These are phyloP conservation scores for Cystobasidium sp. DNA, from an alignment of 1,284 basidiomycete genomes.

Conservation along the genomic window DNA sequence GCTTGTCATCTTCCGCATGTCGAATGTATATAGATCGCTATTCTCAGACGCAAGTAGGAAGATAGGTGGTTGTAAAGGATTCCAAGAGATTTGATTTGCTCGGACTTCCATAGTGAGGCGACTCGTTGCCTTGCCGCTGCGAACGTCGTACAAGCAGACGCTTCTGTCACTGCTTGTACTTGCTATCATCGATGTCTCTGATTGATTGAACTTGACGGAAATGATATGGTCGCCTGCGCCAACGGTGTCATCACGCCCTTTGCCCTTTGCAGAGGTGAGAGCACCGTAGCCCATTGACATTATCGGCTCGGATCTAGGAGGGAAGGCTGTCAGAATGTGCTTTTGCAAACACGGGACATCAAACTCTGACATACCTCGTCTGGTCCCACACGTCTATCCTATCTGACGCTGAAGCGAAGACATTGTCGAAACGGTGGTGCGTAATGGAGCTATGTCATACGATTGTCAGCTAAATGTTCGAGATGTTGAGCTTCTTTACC, in stretches of 20 bases:
- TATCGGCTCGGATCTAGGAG: conserved; percentile 3
- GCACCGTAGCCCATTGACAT: conserved; percentile 40
- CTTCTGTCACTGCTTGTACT: conserved; percentile 92
- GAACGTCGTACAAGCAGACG: conserved; percentile 93
- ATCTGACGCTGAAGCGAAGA: conserved; percentile 93
- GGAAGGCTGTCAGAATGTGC: background rate
- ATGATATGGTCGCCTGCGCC: conserved; percentile 72
- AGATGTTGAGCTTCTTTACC: background rate
- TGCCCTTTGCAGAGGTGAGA: conserved; percentile 24
- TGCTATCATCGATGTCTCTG: conserved; percentile 89
- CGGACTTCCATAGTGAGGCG: conserved; percentile 80
- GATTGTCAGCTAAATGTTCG: background rate
- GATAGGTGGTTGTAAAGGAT: conserved; percentile 89
- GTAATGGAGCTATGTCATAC: conserved; percentile 74
- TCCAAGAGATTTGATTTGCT: conserved; percentile 88
- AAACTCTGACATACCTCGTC: conserved; percentile 67
- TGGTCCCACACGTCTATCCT: conserved; percentile 98
- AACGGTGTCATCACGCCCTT: conserved; percentile 27
- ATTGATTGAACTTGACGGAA: conserved; percentile 87
- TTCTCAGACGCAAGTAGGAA: conserved; percentile 94
- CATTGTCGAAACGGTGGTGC: conserved; percentile 81
- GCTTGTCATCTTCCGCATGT: conserved; percentile 79
- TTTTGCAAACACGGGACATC: conserved; percentile 8
- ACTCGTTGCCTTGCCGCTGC: conserved; percentile 91
- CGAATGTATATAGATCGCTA: conserved; percentile 98